Evolutionary conservation across 768 basidiomycete genomes (phyloP), one percentile per base, ranked within the genome.

Genomic region (Phanerochaete carnosa): DNA sequence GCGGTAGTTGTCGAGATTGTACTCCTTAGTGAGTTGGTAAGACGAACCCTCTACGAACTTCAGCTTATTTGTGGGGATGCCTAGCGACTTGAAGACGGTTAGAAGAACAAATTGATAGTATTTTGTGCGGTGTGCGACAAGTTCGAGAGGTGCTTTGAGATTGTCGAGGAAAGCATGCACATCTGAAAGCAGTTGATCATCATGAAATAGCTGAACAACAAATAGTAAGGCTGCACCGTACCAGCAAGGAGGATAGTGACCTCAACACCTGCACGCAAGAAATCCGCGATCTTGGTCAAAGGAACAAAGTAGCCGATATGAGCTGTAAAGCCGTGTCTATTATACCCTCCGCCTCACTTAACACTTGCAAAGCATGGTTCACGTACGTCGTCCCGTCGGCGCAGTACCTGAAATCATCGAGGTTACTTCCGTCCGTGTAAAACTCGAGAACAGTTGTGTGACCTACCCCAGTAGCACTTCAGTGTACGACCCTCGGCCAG

Each of bases 131-230:
- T 95, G 82, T 0, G 81, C 83, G 50, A 99, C 94, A 60, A 97
- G 90, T 51, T 95, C 94, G 1, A 96, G 77, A 0, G 96, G 95
- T 0, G 97, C 95, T 75, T 99, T 99, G 66, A 95, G 79, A 70
- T 98, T 97, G 72, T 99, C 97, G 50, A 99, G 85, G 79, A 98
- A 98, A 7, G 95, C 97, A 68, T 98, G 97, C 15, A 98, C 85
- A 71, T 97, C 94, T 92, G 70, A 3, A 26, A 43, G 37, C 50
- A 7, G 66, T 2, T 12, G 33, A 6, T 55, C 11, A 61, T 54
- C 26, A 57, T 55, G 19, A 50, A 45, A 35, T 16, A 28, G 25
- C 7, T 15, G n/a, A 47, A 12, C 4, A 47, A n/a, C 19, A 19
- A 1, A 12, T 23, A 35, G 28, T 49, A 26, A 16, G 32, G 37